Evolutionary conservation across 225 moss, liverwort and hornwort species (phyloP), one percentile per base, ranked within the genome.

Genomic region (Physcomitrellopsis africana): DNA sequence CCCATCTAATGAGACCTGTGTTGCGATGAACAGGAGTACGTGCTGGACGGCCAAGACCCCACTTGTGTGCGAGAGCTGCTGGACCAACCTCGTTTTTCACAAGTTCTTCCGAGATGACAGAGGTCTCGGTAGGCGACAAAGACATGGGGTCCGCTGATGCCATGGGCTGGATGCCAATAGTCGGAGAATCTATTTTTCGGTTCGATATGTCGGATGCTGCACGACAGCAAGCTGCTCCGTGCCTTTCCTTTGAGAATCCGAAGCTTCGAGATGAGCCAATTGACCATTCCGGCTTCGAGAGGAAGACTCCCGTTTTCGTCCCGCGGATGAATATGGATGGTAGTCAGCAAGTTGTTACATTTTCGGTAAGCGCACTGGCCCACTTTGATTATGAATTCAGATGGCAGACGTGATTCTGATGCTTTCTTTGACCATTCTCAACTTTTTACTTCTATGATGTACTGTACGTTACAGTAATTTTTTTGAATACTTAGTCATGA

Each of bases 111-210:
- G 67, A 19, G 44, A 19, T 58, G 23, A 77, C 65, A 53, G 82
- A 80, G 51, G 37, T n/a, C 23, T 58, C 52, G 26, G 11, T 43
- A 16, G 43, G 58, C 45, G 68, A 74, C 58, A 84, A n/a, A 10
- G 19, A 11, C 10, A 82, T 87, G 87, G 80, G 69, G 10, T 65
- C 67, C 20, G 61, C 79, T 11, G 81, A 79, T 67, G 72, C 77
- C 70, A 86, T 89, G 92, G 75, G 79, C 19, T 92, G 89, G 29
- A 71, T 82, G 80, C 89, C 99, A 23, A 85, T 99, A 1, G 51
- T 99, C 11, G 85, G 79, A 57, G 86, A 89, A 52, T 84, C 86
- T 6, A 72, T 95, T 13, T 99, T 90, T 76, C 88, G 99, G 27
- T 92, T 99, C 65, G 99, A 99, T 76, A 78, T 72, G 73, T 87